These are phyloP conservation scores for Hamigera avellanea DNA, from an alignment of 495 filamentous ascomycete species.

Conservation along the genomic window DNA sequence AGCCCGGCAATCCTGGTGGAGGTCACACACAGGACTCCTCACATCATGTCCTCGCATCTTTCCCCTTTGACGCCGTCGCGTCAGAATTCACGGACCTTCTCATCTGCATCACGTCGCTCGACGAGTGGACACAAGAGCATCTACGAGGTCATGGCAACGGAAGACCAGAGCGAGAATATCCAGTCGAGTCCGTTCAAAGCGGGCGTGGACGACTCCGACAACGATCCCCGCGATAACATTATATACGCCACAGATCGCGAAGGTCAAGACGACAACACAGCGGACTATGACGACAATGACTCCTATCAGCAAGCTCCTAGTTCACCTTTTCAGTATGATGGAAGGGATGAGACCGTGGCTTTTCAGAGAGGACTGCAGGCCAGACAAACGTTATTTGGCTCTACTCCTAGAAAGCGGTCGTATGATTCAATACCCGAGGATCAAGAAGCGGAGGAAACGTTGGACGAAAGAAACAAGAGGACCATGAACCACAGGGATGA, in stretches of 20 bases:
- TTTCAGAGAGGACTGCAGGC: slow-evolving; percentile 13
- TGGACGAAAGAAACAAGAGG: slow-evolving; percentile 22
- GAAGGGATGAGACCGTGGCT: slow-evolving; percentile 22
- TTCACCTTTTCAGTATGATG: slow-evolving; percentile 27
- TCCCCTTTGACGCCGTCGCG: slow-evolving; percentile 32
- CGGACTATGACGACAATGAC: slow-evolving; percentile 9
- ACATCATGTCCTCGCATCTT: slow-evolving; percentile 16
- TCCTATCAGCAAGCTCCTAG: slow-evolving; percentile 16
- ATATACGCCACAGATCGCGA: slow-evolving; percentile 7
- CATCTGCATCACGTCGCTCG: slow-evolving; percentile 10
- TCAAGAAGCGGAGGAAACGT: slow-evolving; percentile 11
- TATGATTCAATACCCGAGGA: slow-evolving; percentile 26
- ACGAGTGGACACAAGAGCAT: slow-evolving; percentile 3
- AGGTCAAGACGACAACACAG: slow-evolving; percentile 4
- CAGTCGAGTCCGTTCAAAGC: slow-evolving; percentile 24
- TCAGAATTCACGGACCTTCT: slow-evolving; percentile 29
- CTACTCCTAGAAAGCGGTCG: slow-evolving; percentile 22
- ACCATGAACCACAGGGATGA: slow-evolving; percentile 12
- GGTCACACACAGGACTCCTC: not conserved
- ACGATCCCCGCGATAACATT: slow-evolving; percentile 6
- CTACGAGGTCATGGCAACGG: slow-evolving; percentile 4
- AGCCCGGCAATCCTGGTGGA: too few relatives aligned
- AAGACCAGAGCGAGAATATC: slow-evolving; percentile 22
- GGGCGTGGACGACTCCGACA: slow-evolving; percentile 8
- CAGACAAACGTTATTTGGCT: slow-evolving; percentile 9